phyloP scores from a whole-genome alignment of 306 rosid genomes.

The Lablab purpureus region DNA sequence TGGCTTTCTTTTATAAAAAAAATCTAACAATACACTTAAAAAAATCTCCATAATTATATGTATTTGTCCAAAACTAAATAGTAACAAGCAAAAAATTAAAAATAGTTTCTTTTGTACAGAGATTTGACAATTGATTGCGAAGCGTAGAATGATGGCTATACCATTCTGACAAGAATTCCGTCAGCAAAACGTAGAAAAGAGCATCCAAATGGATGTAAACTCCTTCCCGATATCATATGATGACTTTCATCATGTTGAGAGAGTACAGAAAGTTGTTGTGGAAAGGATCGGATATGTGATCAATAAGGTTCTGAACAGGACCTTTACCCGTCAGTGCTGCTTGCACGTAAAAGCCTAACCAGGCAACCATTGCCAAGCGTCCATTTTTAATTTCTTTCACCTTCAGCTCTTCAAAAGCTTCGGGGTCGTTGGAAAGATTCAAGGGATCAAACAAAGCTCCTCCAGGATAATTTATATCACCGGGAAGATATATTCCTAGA shows the following conservation, averaged over 20 bases:
- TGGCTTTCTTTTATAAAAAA: no score
- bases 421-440: constrained; percentile 77
- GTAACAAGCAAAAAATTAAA: background rate
- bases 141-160: background rate
- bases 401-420: constrained; percentile 87
- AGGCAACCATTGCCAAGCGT: constrained; percentile 93
- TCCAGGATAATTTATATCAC: constrained; percentile 96
- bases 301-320: constrained; percentile 84
- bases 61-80: background rate
- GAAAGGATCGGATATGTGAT: constrained; percentile 86
- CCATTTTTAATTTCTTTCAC: constrained; percentile 95
- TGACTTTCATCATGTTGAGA: constrained; percentile 44
- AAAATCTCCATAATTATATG: no score
- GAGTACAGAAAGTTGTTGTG: constrained; percentile 69
- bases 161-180: background rate
- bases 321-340: constrained; percentile 96
- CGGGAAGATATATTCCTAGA: constrained; percentile 86
- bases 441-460: constrained; percentile 94
- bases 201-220: background rate
- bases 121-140: background rate
- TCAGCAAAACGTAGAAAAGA: background rate
- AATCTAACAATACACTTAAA: no score
- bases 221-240: background rate
- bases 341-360: constrained; percentile 93
- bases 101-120: background rate